Percentiles rank a stretch among this genome's conserved stretches.
Evolutionary conservation across 805 yeast genomes (phyloP).

Genomic region (Sugiyamaella qingdaonensis): DNA sequence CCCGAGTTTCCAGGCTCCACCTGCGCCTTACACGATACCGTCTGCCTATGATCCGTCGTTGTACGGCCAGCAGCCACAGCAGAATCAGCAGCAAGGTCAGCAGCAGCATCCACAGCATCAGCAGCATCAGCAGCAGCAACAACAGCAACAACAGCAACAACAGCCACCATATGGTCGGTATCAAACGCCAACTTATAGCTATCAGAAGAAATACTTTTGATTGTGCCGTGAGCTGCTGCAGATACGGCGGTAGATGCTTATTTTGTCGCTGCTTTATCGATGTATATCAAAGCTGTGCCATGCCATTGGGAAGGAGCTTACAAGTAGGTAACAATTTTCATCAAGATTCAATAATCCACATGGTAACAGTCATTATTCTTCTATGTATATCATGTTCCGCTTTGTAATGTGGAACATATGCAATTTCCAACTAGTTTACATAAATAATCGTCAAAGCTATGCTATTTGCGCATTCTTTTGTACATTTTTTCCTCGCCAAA

Average conservation of each 20-base stretch:
- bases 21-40: slow-evolving; percentile 29
- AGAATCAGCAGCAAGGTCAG: slow-evolving; percentile 9
- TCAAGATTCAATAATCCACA: background rate
- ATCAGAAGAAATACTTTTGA: slow-evolving; percentile 6
- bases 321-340: background rate
- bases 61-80: slow-evolving; percentile 32
- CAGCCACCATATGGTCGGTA: slow-evolving; percentile 1
- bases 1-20: background rate
- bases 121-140: slow-evolving; percentile 7
- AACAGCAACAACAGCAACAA: background rate
- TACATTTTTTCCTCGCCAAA: slow-evolving; percentile 21
- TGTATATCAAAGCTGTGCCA: too few species aligned
- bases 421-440: background rate
- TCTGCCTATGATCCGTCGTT: slow-evolving; percentile 46
- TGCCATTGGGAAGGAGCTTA: too few species aligned
- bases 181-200: slow-evolving; percentile 15
- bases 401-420: too few species aligned
- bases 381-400: background rate
- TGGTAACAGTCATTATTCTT: background rate
- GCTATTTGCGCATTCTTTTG: background rate
- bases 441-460: background rate
- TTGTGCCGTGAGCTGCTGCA: too few species aligned
- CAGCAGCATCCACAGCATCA: slow-evolving; percentile 5
- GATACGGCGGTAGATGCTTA: too few species aligned
- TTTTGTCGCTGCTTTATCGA: too few species aligned